Conservation (phyloP, 306 rosid species). For the Calophaca sinica region DNA sequence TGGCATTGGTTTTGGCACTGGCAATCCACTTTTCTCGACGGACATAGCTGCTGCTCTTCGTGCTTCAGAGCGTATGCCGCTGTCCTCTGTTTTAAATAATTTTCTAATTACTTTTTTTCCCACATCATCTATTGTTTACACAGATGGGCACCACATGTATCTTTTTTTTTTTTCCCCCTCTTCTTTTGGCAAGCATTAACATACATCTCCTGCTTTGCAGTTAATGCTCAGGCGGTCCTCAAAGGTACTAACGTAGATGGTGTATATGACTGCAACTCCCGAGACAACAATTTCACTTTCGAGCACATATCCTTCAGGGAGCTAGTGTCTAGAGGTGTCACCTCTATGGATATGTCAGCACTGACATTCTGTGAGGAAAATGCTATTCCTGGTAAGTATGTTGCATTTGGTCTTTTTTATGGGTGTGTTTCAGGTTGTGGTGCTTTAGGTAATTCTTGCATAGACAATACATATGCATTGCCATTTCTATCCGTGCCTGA, state of each 20-base stretch:
- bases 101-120: conserved; percentile 15
- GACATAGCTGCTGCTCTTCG: conserved; percentile 72
- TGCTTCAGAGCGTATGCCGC: conserved; percentile 63
- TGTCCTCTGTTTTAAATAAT: background rate
- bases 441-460: conserved; percentile 21
- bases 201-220: conserved; percentile 44
- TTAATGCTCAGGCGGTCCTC: conserved; percentile 67
- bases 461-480: conserved; percentile 24
- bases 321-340: conserved; percentile 59
- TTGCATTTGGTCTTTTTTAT: conserved; percentile 30
- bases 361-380: conserved; percentile 69
- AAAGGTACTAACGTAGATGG: conserved; percentile 68
- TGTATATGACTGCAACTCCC: conserved; percentile 63
- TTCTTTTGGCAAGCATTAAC: conserved; percentile 21
- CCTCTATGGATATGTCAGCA: conserved; percentile 64
- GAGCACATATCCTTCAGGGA: conserved; percentile 71
- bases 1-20: conserved; percentile 66
- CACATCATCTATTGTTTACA: background rate
- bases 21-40: conserved; percentile 62
- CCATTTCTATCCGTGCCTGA: too few species aligned
- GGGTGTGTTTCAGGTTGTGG: conserved; percentile 31
- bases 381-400: conserved; percentile 70
- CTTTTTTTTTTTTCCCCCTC: background rate
- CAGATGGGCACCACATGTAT: background rate
- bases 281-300: conserved; percentile 57